A percentile compares a stretch with the other conserved stretches of the same genome.
Evolutionary conservation across 2,329 filamentous ascomycete genomes (phyloP).

Genomic region (Passalora sequoiae): DNA sequence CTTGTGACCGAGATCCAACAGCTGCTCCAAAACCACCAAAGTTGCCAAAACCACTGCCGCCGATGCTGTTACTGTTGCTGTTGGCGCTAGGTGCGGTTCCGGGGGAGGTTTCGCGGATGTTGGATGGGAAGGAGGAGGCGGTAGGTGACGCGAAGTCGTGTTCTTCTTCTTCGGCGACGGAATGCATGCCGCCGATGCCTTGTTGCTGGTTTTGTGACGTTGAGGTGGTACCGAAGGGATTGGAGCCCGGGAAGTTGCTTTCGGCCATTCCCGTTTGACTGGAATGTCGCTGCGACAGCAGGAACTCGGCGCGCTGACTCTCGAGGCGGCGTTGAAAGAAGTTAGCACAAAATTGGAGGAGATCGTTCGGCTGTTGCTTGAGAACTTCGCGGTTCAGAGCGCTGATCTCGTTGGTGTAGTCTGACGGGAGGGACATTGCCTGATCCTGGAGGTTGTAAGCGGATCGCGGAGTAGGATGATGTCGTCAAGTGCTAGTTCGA

Average conservation of each 20-base stretch:
- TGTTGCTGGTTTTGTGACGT: slow-evolving; percentile 38
- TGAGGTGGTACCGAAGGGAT: slow-evolving; percentile 61
- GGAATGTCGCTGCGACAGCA: slow-evolving; percentile 47
- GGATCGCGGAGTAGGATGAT: too few relatives aligned
- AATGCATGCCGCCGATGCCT: slow-evolving; percentile 45
- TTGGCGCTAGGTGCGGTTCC: slow-evolving; percentile 31
- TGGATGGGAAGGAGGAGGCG: slow-evolving; percentile 41
- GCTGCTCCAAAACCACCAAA: slow-evolving; percentile 30
- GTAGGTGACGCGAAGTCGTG: slow-evolving; percentile 72
- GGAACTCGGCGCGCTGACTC: slow-evolving; percentile 56
- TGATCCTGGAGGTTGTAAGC: neutral
- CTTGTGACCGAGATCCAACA: slow-evolving; percentile 27
- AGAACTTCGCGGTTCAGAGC: slow-evolving; percentile 58
- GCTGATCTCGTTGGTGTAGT: slow-evolving; percentile 60
- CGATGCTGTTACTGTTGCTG: slow-evolving; percentile 28
- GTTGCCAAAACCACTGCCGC: slow-evolving; percentile 34
- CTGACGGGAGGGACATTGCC: slow-evolving; percentile 41
- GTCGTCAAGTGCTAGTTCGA: too few relatives aligned
- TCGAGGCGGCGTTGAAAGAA: slow-evolving; percentile 62
- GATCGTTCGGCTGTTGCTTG: slow-evolving; percentile 56
- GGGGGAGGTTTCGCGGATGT: slow-evolving; percentile 48
- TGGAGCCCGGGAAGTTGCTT: slow-evolving; percentile 70
- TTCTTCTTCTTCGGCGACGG: slow-evolving; percentile 78
- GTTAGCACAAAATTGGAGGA: slow-evolving; percentile 66
- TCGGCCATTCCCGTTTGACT: slow-evolving; percentile 58